Evolutionary conservation across 75 land plant genomes (phyloP), one percentile per base, ranked within the genome.

Genomic region (Larix kaempferi): DNA sequence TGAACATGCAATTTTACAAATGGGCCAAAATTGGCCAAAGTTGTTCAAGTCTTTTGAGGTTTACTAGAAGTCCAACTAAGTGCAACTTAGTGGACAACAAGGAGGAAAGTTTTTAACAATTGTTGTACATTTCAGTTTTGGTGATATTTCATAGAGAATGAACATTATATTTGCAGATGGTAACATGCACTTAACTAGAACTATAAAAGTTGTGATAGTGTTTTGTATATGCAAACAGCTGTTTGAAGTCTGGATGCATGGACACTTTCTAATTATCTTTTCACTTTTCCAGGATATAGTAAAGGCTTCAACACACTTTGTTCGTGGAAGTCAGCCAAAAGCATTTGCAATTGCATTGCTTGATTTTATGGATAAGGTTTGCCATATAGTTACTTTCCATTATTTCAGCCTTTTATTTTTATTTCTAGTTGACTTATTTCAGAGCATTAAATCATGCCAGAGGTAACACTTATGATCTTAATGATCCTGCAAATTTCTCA

Each of bases 351-450:
- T 80, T 27, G 85, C 83, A 57, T 66, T 93, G 64, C 84, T 93
- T 8, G 85, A 89, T 77, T 93, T 88, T 72, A 92, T 89, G 91
- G 82, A 82, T 21, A 84, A 94, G 95, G 97, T 94, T 60, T 26
- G 80, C 41, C 25, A 56, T 75, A 21, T 25, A 37, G 21, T 56
- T 21, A 21, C 27, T 35, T 35, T 11, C 52, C 41, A 27, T 58
- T 58, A 26, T 61, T n/a, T 58, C 11, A 59, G 12, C 27, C 73
- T 11, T 59, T 56, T 59, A 13, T 10, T 63, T 63, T 63, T 62
- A 27, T 62, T 12, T 44, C 49, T 44, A 44, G 49, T 44, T 5
- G 7, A 44, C 49, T 44, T 44, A 7, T 7, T 44, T 44, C 8
- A 7, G 5, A 44, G 49, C 49, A 44, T 44, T 44, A 44, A 44